Base-by-base conservation (phyloP, 75 land plant species). In the Chamaecyparis obtusa region DNA sequence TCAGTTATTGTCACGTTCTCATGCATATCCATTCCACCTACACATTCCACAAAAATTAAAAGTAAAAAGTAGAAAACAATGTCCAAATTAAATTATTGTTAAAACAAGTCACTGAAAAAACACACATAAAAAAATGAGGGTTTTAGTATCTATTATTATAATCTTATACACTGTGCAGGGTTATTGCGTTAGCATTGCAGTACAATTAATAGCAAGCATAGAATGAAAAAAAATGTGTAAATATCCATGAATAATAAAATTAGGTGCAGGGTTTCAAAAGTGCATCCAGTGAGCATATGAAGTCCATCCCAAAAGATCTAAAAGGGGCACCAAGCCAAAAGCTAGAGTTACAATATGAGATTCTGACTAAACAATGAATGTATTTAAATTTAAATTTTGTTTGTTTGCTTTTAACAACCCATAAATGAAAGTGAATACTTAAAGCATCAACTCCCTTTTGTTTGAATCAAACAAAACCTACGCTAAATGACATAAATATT, bases 11-110 rank as follows among this genome's bases (percentile, higher is more conserved):
- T 60, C 56, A 54, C 35, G 9, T 84, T 84, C 60, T 84, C 64
- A 84, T 84, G 85, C 36, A 84, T 84, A 84, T 84, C 85, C 85
- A 84, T 54, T 55, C 46, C 60, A 84, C 36, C 30, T 11, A 32
- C 24, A 72, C 32, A 72, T 72, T 72, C 35, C 75, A 72, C 27
- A 60, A 3, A 60, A 72, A 5, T 21, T 39, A 72, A 30, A 30
- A 6, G 0, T 30, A 1, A 72, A 72, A 72, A 2, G 2, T 14
- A 72, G 75, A 72, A 9, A 72, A 24, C 21, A 30, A 72, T 72
- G 75, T 72, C 75, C 30, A 72, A 30, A 21, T 60, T 19, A 21
- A 60, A 60, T 19, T 19, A 60, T 60, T 21, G 5, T 5, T 0
- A 10, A 21, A 60, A 21, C 3, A 60, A 5, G 8, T 46, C 0